phyloP scores from a whole-genome alignment of 2,329 filamentous ascomycete species.

The Trichoderma hamatum region DNA sequence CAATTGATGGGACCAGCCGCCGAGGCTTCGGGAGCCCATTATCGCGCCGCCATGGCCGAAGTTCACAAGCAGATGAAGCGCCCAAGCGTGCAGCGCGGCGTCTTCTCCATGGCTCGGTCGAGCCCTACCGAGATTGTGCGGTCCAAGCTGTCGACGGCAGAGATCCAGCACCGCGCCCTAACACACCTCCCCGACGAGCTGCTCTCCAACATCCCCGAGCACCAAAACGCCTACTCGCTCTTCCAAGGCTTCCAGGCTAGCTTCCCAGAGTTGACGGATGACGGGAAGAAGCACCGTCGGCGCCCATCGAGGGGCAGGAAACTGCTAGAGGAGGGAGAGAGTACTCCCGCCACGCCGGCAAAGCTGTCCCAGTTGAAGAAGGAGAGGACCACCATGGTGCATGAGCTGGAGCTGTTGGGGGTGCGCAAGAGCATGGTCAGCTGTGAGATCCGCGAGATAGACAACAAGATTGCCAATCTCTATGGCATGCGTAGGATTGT shows the following conservation, averaged over 20 bases:
- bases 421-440: constrained; percentile 98
- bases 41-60: constrained; percentile 84
- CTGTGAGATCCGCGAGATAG: constrained; percentile 93
- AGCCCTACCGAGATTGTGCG: constrained; percentile 93
- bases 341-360: constrained; percentile 59
- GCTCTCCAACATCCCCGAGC: constrained; percentile 83
- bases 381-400: constrained; percentile 77
- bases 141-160: constrained; percentile 82
- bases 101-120: constrained; percentile 89
- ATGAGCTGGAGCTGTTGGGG: constrained; percentile 86
- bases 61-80: constrained; percentile 86
- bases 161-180: constrained; percentile 92
- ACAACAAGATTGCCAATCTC: constrained; percentile 93
- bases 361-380: constrained; percentile 74
- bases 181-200: constrained; percentile 89
- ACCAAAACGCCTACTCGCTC: constrained; percentile 83
- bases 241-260: constrained; percentile 97
- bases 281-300: constrained; percentile 70
- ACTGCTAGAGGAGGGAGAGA: constrained; percentile 67
- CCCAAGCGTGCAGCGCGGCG: constrained; percentile 80
- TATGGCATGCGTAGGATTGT: constrained; percentile 92
- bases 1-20: constrained; percentile 76
- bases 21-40: constrained; percentile 63
- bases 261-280: constrained; percentile 71
- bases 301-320: constrained; percentile 76